Base-by-base conservation (phyloP, 2,329 filamentous ascomycete genomes). In the Penicillium sp. region DNA sequence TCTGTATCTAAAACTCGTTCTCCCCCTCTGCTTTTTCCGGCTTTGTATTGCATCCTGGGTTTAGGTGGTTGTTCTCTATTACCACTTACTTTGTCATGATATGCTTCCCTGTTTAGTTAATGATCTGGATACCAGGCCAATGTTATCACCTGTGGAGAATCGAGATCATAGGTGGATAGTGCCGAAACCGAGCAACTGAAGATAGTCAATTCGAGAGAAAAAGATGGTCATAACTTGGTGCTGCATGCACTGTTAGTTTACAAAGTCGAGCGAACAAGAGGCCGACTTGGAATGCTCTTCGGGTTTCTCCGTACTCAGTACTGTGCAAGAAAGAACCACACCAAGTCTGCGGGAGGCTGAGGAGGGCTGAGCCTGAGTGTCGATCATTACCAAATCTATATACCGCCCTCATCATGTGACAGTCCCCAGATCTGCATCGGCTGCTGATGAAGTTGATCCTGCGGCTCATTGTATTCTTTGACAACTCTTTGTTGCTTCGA, bases 11-110 rank as follows among this genome's bases (percentile, higher is more conserved):
- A 27, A 28, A 35, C 37, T 30, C 28, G 29, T 14, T 45, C 42
- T 57, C 49, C 47, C 38, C 53, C 46, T 54, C 35, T 50, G 29
- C 22, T 35, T 51, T 52, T 53, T 58, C 49, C 50, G 5, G 49
- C 56, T 57, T 49, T 45, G 54, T 52, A 53, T 59, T 63, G 64
- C 64, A 66, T 67, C 55, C 46, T 57, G 56, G 55, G 59, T 58
- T 57, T 57, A 50, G 53, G 56, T 44, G 56, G 51, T 50, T 53
- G 38, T 44, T 37, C 49, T 54, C 42, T 52, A 19, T 45, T 44
- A 37, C 18, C 33, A 30, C 39, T 27, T 55, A 43, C 51, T 25
- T 25, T 44, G 48, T 52, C 49, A 54, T 42, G 46, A n/a, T 49
- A 54, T 56, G 42, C 56, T 43, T 50, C 52, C 41, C 39, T 56